Evolutionary conservation across 805 yeast species (phyloP).

Genomic region (Metschnikowia chrysomelidarum): DNA sequence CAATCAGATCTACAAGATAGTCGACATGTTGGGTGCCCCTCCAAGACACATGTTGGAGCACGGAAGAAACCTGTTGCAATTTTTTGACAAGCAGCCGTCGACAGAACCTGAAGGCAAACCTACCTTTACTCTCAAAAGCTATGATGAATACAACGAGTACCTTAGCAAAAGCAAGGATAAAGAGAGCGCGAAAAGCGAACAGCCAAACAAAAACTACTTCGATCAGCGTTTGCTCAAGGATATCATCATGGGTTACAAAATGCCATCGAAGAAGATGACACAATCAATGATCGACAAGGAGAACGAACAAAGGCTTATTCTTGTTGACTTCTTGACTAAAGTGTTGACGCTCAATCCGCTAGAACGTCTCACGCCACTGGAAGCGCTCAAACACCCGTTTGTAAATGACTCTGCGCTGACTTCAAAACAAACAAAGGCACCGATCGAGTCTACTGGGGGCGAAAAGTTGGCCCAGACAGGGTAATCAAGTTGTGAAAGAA

Average conservation of each 20-base stretch:
- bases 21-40: slow-evolving; percentile 80
- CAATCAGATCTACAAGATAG: slow-evolving; percentile 81
- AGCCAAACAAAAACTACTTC: slow-evolving; percentile 84
- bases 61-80: slow-evolving; percentile 80
- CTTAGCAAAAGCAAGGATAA: slow-evolving; percentile 27
- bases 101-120: slow-evolving; percentile 27
- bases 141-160: slow-evolving; percentile 36
- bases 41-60: slow-evolving; percentile 96
- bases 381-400: slow-evolving; percentile 90
- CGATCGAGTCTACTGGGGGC: too few species aligned
- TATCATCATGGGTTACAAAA: slow-evolving; percentile 71
- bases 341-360: slow-evolving; percentile 83
- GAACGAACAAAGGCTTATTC: slow-evolving; percentile 63
- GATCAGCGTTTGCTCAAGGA: slow-evolving; percentile 62
- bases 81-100: slow-evolving; percentile 48
- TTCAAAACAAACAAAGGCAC: too few species aligned
- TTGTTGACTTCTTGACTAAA: slow-evolving; percentile 77
- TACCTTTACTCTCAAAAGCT: slow-evolving; percentile 30
- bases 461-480: too few species aligned
- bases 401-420: slow-evolving; percentile 40
- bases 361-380: slow-evolving; percentile 96
- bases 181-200: slow-evolving; percentile 48
- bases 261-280: slow-evolving; percentile 59
- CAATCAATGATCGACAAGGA: slow-evolving; percentile 62
- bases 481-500: too few species aligned